Percentiles rank a stretch among this genome's conserved stretches.
These are phyloP conservation scores for Trypanosomatidae sp. DNA, from an alignment of 208 protist genomes.

Conservation along the genomic window DNA sequence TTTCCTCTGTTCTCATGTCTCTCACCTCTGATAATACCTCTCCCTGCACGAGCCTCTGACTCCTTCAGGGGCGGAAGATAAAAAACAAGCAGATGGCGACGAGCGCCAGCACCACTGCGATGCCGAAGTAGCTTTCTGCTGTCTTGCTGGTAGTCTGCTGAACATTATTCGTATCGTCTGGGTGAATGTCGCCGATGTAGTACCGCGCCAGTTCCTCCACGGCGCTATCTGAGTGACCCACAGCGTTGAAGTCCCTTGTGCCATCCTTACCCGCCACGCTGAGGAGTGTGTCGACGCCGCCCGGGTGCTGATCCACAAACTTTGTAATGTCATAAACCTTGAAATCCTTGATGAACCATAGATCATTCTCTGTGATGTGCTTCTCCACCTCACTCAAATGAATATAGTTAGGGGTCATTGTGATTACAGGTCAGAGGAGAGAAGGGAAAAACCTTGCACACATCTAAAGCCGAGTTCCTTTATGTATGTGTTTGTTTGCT, in stretches of 20 bases:
- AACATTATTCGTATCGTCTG: slow-evolving; percentile 48
- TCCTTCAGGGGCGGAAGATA: slow-evolving; percentile 42
- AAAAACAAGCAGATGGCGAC: slow-evolving; percentile 52
- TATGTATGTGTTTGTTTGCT: neutral
- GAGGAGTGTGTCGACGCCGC: slow-evolving; percentile 83
- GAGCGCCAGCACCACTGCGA: slow-evolving; percentile 42
- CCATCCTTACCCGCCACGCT: slow-evolving; percentile 84
- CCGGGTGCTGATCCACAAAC: slow-evolving; percentile 90
- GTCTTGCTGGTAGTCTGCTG: slow-evolving; percentile 20
- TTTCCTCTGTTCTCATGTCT: neutral
- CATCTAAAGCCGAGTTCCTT: too few species aligned
- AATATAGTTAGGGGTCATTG: slow-evolving; percentile 33
- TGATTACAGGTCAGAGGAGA: neutral
- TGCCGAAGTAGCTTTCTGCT: slow-evolving; percentile 40
- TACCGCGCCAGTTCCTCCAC: slow-evolving; percentile 66
- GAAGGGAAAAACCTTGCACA: neutral
- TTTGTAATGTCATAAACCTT: slow-evolving; percentile 89
- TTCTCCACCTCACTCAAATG: slow-evolving; percentile 60
- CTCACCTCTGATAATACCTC: neutral
- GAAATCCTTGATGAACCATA: slow-evolving; percentile 85
- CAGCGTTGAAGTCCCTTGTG: slow-evolving; percentile 79
- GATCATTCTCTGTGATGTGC: slow-evolving; percentile 62
- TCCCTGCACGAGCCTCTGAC: neutral
- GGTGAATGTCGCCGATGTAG: slow-evolving; percentile 79
- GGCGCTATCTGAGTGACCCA: slow-evolving; percentile 74